A percentile compares a stretch with the other conserved stretches of the same genome.
phyloP scores from a whole-genome alignment of 768 basidiomycete species.

The Lanmaoa rubissima region DNA sequence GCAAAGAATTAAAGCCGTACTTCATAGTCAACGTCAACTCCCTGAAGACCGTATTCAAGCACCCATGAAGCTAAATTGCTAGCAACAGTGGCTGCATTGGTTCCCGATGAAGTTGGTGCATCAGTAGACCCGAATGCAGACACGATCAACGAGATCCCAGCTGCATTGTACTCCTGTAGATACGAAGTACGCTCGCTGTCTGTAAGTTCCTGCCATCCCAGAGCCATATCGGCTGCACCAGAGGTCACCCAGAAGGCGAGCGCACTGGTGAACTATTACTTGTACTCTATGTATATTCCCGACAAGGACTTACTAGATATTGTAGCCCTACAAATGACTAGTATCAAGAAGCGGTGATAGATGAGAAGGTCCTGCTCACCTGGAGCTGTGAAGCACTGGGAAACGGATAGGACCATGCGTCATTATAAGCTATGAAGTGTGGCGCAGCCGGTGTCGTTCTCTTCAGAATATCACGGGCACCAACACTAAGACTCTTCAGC shows the following conservation, averaged over 20 bases:
- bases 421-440: constrained; percentile 42
- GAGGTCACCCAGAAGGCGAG: constrained; percentile 41
- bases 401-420: constrained; percentile 39
- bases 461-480: constrained; percentile 13
- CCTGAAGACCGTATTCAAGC: constrained; percentile 43
- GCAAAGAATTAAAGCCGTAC: constrained; percentile 8
- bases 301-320: constrained; percentile 26
- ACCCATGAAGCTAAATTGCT: constrained; percentile 44
- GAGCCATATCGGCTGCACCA: constrained; percentile 44
- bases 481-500: constrained; percentile 10
- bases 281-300: not conserved
- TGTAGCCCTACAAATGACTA: constrained; percentile 24
- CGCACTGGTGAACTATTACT: constrained; percentile 17
- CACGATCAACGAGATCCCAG: constrained; percentile 56
- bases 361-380: constrained; percentile 26
- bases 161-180: constrained; percentile 47
- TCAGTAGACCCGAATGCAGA: constrained; percentile 45
- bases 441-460: constrained; percentile 40
- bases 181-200: constrained; percentile 37
- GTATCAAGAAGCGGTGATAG: not conserved
- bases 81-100: constrained; percentile 38
- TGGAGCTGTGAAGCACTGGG: constrained; percentile 44
- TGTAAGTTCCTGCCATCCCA: constrained; percentile 40
- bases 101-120: constrained; percentile 39
- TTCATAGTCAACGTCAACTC: constrained; percentile 54